phyloP scores from a whole-genome alignment of 495 filamentous ascomycete species.

The Penicillium arizonense region DNA sequence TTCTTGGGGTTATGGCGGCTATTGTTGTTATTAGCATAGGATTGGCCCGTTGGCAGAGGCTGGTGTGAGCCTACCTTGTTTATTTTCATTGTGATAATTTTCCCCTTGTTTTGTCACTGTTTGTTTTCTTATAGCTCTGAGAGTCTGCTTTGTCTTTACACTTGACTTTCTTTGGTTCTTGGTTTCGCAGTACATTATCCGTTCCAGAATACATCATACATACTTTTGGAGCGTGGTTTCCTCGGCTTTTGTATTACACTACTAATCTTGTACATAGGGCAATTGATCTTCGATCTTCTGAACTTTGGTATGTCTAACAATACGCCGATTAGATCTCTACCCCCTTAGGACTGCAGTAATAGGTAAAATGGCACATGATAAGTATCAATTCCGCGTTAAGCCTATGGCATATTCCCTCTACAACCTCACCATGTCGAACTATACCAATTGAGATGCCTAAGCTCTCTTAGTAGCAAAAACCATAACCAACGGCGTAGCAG shows the following conservation, averaged over 20 bases:
- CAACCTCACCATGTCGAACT: no score
- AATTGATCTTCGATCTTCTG: no score
- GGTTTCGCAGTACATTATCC: not conserved
- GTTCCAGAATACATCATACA: not conserved
- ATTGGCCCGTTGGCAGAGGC: constrained; percentile 46
- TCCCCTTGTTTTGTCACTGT: not conserved
- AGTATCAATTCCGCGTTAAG: no score
- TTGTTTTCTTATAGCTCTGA: not conserved
- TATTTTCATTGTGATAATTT: not conserved
- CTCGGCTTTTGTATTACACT: no score
- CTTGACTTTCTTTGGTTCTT: not conserved
- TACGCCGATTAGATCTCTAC: no score
- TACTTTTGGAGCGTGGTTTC: not conserved
- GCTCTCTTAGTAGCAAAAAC: constrained; percentile 3
- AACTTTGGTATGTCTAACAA: no score
- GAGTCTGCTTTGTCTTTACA: not conserved
- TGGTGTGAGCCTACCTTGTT: constrained; percentile 26
- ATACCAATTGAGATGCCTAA: not conserved
- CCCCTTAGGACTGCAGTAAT: no score
- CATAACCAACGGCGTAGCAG: constrained; percentile 1
- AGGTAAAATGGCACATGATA: no score
- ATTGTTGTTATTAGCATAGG: constrained; percentile 56
- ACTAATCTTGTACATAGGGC: no score
- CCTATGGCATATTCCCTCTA: no score
- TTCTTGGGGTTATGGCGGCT: constrained; percentile 62